Percentiles rank a stretch among this genome's conserved stretches.
Conservation (phyloP, 208 protist species). For the Acanthamoeba castellanii region DNA sequence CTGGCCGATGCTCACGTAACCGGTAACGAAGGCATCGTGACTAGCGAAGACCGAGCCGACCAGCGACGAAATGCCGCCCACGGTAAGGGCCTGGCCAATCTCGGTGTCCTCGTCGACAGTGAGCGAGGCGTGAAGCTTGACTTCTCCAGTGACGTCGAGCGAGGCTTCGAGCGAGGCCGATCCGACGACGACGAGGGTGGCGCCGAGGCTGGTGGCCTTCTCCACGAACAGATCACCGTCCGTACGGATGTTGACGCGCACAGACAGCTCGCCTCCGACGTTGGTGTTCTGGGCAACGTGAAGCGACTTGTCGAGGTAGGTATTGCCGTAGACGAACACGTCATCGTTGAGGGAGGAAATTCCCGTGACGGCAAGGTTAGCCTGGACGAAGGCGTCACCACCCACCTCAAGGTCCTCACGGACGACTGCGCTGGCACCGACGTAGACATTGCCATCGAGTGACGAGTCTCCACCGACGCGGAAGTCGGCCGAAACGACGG, state of each 20-base stretch:
- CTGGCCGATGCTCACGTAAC: background rate
- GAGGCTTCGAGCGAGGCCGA: background rate
- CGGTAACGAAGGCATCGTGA: background rate
- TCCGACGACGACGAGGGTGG: background rate
- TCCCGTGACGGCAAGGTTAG: background rate
- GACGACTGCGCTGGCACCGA: background rate
- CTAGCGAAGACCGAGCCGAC: background rate
- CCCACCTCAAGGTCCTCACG: background rate
- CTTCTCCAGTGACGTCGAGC: background rate
- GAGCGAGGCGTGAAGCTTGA: background rate
- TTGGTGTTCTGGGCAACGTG: background rate
- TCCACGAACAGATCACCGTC: background rate
- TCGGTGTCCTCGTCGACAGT: too few relatives aligned
- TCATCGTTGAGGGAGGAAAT: background rate
- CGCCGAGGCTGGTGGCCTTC: background rate
- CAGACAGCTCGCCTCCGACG: background rate
- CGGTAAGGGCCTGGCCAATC: background rate
- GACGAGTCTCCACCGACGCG: background rate
- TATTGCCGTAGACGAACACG: background rate
- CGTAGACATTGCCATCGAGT: background rate
- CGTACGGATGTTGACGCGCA: background rate
- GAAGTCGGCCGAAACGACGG: background rate
- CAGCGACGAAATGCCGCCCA: background rate
- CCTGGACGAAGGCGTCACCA: background rate
- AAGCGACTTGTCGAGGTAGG: background rate